These are phyloP conservation scores for Talaromyces sp. DNA, from an alignment of 2,329 filamentous ascomycete species.

Conservation along the genomic window DNA sequence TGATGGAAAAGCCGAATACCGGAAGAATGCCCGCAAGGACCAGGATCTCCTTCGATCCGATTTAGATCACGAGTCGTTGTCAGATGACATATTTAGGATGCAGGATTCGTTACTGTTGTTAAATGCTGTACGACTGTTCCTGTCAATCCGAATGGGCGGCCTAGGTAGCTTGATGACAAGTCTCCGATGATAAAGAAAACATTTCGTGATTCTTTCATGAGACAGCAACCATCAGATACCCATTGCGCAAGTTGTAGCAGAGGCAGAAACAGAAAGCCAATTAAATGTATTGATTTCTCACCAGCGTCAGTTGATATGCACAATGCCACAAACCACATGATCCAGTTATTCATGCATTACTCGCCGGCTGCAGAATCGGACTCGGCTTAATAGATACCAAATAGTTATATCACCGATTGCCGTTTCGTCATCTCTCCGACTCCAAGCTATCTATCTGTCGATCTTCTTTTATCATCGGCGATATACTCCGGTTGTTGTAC, in stretches of 20 bases:
- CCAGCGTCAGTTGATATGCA: background rate
- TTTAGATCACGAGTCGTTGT: slow-evolving; percentile 4
- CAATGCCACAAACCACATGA: background rate
- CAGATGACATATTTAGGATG: background rate
- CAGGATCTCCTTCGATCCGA: background rate
- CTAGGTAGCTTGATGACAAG: background rate
- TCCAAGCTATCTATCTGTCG: background rate
- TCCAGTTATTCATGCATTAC: background rate
- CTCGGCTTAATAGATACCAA: background rate
- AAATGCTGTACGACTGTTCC: background rate
- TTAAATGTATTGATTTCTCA: background rate
- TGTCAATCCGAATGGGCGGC: background rate
- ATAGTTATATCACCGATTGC: background rate
- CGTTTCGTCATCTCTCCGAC: background rate
- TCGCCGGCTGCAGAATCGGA: background rate
- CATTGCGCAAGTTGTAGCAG: background rate
- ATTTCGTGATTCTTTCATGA: background rate
- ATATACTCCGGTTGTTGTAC: background rate
- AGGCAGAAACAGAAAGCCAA: background rate
- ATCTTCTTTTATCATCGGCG: background rate
- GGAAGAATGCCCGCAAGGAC: background rate
- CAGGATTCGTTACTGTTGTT: background rate
- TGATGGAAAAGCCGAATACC: background rate
- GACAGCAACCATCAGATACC: background rate
- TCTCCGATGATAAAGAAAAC: background rate